Base-by-base conservation (phyloP, 371 early-diverging fungal genomes). In the Mucor mucedo region DNA sequence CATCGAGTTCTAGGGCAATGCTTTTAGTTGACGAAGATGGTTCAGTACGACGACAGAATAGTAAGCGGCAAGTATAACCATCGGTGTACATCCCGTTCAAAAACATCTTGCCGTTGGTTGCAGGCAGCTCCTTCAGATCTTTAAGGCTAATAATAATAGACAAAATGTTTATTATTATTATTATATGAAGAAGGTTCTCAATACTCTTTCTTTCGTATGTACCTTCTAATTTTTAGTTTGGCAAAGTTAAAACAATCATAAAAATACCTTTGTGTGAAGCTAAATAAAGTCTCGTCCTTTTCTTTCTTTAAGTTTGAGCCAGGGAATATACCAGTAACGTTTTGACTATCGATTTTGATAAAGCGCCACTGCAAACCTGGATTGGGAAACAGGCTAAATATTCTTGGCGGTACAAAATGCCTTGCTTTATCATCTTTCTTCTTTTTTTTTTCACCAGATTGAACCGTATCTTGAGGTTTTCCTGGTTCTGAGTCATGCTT, bases 281-380 rank as follows among this genome's bases (percentile, higher is more conserved):
- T 10, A 44, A 44, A 44, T 44, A 44, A 44, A 14, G 44, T 29
- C 21, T 55, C 55, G 3, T 27, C 33, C 5, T 14, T 9, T 21
- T 41, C 3, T 55, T 29, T 38, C 9, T 10, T 16, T 40, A 40
- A 13, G 0, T 3, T 4, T 32, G 55, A 21, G 5, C 16, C 41
- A 3, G 27, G 5, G 33, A 55, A 41, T 38, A 55, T 55, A 16
- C 9, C 41, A 41, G 39, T 16, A 27, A 55, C 4, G 41, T 40
- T 55, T n/a, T 55, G 39, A 6, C 41, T 35, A 55, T 55, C 55
- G 16, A 55, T 38, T 9, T 55, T 41, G 16, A 55, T 55, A 14
- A 40, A 40, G 27, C 41, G 27, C 55, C 39, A 55, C 5, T 7
- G 40, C 16, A 55, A 40, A 27, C 35, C 30, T 33, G 53, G 53